A percentile compares a stretch with the other conserved stretches of the same genome.
phyloP scores from a whole-genome alignment of 495 filamentous ascomycete genomes.

The Acidiella bohemica region DNA sequence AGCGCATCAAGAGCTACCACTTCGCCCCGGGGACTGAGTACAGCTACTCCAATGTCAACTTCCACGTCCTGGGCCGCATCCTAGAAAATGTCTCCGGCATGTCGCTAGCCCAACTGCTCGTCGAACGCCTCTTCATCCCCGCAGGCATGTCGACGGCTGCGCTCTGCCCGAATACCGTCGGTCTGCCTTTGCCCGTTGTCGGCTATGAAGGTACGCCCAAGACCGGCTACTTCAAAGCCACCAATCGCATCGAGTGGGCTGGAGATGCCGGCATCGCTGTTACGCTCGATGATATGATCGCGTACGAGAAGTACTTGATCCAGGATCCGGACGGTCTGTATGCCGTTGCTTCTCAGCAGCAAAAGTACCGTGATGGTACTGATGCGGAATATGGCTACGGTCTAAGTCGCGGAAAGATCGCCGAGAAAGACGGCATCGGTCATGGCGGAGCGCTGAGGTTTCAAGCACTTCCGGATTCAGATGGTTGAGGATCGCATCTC shows the following conservation, averaged over 20 bases:
- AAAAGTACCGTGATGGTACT: slow-evolving; percentile 2
- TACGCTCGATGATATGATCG: slow-evolving; percentile 15
- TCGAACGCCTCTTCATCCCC: slow-evolving; percentile 5
- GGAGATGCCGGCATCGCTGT: slow-evolving; percentile 13
- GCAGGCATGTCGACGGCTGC: slow-evolving; percentile 11
- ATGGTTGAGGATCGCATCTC: slow-evolving; percentile 1
- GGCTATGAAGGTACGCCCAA: slow-evolving; percentile 13
- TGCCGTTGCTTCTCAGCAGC: neutral
- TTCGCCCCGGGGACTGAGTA: slow-evolving; percentile 9
- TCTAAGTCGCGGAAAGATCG: slow-evolving; percentile 2
- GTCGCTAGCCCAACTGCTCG: slow-evolving; percentile 7
- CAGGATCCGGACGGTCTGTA: slow-evolving; percentile 2
- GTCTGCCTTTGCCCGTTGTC: slow-evolving; percentile 7
- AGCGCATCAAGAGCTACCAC: slow-evolving; percentile 8
- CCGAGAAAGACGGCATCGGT: slow-evolving; percentile 1
- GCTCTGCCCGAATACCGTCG: slow-evolving; percentile 3
- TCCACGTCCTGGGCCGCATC: slow-evolving; percentile 5
- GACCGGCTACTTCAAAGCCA: slow-evolving; percentile 6
- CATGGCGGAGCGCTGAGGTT: slow-evolving; percentile 14
- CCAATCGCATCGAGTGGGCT: slow-evolving; percentile 17
- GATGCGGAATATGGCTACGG: slow-evolving; percentile 11
- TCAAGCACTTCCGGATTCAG: neutral
- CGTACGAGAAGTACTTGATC: slow-evolving; percentile 14
- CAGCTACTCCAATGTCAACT: slow-evolving; percentile 14
- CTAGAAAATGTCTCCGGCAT: slow-evolving; percentile 8